Conservation (phyloP, 345 rosid species). For the Brassica carinata region DNA sequence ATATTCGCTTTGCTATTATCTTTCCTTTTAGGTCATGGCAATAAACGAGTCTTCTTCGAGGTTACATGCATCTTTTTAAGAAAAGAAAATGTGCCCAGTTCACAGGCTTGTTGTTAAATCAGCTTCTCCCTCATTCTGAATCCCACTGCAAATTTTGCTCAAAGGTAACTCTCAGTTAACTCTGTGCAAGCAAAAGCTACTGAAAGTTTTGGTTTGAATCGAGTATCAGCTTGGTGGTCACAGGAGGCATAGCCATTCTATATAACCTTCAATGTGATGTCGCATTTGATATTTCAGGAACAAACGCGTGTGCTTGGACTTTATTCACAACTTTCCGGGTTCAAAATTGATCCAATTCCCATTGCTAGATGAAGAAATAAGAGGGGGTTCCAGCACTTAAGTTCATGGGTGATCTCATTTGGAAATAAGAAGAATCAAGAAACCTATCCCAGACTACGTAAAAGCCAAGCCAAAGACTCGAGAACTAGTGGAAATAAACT, state of each 20-base stretch:
- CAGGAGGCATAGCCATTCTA: slow-evolving; percentile 5
- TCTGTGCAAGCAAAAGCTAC: slow-evolving; percentile 13
- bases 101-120: slow-evolving; percentile 69
- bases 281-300: not conserved
- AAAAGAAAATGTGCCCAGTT: slow-evolving; percentile 67
- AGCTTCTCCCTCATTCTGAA: slow-evolving; percentile 59
- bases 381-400: slow-evolving; percentile 78
- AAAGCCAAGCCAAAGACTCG: no score
- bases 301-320: not conserved
- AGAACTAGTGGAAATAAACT: no score
- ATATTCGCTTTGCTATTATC: not conserved
- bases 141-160: slow-evolving; percentile 74
- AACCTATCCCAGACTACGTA: no score
- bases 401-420: slow-evolving; percentile 56
- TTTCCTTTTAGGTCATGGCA: slow-evolving; percentile 63
- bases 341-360: slow-evolving; percentile 57
- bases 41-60: slow-evolving; percentile 71
- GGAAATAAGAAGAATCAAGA: not conserved
- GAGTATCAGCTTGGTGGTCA: not conserved
- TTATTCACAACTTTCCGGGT: slow-evolving; percentile 55
- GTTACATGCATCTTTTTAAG: slow-evolving; percentile 66
- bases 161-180: slow-evolving; percentile 50
- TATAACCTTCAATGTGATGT: slow-evolving; percentile 13
- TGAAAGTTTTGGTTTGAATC: no score
- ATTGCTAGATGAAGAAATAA: slow-evolving; percentile 70